A percentile compares a stretch with the other conserved stretches of the same genome.
Evolutionary conservation across 1,284 basidiomycete species (phyloP).

Genomic region (Heliocybe sulcata): DNA sequence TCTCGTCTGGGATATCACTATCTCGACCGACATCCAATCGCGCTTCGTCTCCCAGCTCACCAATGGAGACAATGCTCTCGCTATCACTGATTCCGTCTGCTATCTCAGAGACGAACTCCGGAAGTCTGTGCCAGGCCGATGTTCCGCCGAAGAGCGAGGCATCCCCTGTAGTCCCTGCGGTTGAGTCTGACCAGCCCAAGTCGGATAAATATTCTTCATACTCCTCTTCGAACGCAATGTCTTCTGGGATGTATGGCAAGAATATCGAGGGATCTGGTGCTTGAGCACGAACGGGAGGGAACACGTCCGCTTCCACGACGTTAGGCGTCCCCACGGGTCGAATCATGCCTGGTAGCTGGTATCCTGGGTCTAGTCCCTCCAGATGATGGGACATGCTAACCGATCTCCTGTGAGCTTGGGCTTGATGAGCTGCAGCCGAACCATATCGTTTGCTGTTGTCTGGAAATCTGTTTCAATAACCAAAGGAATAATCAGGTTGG

Average conservation of each 20-base stretch:
- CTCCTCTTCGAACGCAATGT: constrained; percentile 83
- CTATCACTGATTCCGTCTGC: constrained; percentile 82
- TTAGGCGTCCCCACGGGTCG: constrained; percentile 74
- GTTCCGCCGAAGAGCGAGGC: constrained; percentile 36
- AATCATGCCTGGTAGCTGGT: constrained; percentile 66
- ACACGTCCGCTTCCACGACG: constrained; percentile 70
- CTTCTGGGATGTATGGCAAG: constrained; percentile 78
- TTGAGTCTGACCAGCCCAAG: constrained; percentile 60
- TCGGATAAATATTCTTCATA: constrained; percentile 86
- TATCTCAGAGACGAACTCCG: constrained; percentile 63
- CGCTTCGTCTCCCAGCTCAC: constrained; percentile 75
- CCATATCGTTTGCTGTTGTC: constrained; percentile 81
- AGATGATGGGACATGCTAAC: constrained; percentile 75
- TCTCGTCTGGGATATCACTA: constrained; percentile 65
- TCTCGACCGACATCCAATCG: constrained; percentile 56
- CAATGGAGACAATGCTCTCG: constrained; percentile 84
- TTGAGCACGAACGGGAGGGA: constrained; percentile 76
- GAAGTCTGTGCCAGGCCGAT: constrained; percentile 75
- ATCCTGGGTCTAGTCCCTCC: constrained; percentile 69
- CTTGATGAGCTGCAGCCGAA: constrained; percentile 49
- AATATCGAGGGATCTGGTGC: constrained; percentile 80
- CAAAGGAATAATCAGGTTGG: constrained; percentile 1
- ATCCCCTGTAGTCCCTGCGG: constrained; percentile 20
- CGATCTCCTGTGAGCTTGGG: constrained; percentile 59
- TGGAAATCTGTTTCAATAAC: constrained; percentile 19